Evolutionary conservation across 1,284 basidiomycete genomes (phyloP).

Genomic region (Microbotryum intermedium): DNA sequence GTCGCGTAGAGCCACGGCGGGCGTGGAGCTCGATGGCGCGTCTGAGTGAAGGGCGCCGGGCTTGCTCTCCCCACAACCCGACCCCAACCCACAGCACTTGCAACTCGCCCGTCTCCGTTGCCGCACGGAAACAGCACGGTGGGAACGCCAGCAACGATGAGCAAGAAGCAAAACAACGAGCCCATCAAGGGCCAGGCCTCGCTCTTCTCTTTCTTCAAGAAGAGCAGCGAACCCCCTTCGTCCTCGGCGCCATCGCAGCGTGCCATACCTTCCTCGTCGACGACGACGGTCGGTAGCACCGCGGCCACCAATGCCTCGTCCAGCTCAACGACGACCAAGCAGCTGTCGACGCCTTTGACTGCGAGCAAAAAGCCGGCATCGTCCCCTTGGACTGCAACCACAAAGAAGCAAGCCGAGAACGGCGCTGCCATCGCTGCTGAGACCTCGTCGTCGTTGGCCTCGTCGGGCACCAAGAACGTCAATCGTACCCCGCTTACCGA

Average conservation of each 20-base stretch:
- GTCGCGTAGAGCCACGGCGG: background rate
- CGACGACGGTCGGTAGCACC: conserved; percentile 22
- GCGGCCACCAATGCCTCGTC: background rate
- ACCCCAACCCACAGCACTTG: background rate
- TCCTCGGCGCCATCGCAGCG: conserved; percentile 17
- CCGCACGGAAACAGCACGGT: background rate
- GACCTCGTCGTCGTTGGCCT: too few species aligned
- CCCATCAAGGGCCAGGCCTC: conserved; percentile 34
- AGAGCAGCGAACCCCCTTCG: conserved; percentile 9
- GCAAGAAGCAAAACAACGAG: conserved; percentile 5
- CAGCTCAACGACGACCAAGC: background rate
- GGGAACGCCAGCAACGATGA: background rate
- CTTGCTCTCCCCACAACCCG: background rate
- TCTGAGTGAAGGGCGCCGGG: background rate
- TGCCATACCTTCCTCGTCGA: conserved; percentile 26
- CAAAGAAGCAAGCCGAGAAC: too few species aligned
- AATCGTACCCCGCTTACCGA: too few species aligned
- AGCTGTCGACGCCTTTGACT: background rate
- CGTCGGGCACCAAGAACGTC: too few species aligned
- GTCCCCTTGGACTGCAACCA: too few species aligned
- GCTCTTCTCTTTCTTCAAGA: conserved; percentile 42
- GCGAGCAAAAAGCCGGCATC: conserved; percentile 19
- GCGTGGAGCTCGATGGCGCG: background rate
- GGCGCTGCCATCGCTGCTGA: too few species aligned
- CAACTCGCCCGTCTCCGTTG: too few species aligned